Evolutionary conservation across 1,284 basidiomycete genomes (phyloP), one percentile per base, ranked within the genome.

Genomic region (Malassezia dermatis): DNA sequence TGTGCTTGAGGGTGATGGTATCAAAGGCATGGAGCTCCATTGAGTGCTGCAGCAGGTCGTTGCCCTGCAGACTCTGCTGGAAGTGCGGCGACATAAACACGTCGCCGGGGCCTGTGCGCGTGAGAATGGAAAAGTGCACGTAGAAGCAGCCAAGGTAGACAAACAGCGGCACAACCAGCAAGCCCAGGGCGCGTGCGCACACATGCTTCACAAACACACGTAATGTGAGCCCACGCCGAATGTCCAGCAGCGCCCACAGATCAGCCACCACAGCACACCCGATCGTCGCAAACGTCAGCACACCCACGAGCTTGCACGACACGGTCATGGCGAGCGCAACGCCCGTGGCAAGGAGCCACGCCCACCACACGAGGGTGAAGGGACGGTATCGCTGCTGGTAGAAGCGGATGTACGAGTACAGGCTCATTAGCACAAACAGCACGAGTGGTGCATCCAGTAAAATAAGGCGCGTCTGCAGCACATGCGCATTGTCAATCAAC

Each of bases 121-220:
- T 87, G 65, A 98, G 83, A 57, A 96, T 81, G 47, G 85, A 81
- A 71, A 99, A 95, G 76, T 98, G 94, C 21, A 94, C 78, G 79
- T 86, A 98, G 81, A 99, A 98, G 81, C 94, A 90, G 21, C 86
- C 86, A 12, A 98, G 81, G 76, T 99, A 99, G 60, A 98, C 80
- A 57, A 86, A 77, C 62, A 91, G 82, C 4, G 94, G 94, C 17
- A 94, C 77, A 39, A 87, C 66, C 59, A 98, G 94, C 45, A 99
- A 80, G n/a, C 86, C 88, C 58, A 88, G 65, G 12, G 84, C 84
- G 39, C 94, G 82, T 19, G 93, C 90, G 40, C 79, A 76, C 75
- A 98, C 95, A 75, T 98, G 94, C 55, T 81, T 83, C 77, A 81
- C 83, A 74, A 98, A 89, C 75, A 88, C 83, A 63, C 89, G 84